Base-by-base conservation (phyloP, 192 early-diverging fungal species). In the Endogone sp. region DNA sequence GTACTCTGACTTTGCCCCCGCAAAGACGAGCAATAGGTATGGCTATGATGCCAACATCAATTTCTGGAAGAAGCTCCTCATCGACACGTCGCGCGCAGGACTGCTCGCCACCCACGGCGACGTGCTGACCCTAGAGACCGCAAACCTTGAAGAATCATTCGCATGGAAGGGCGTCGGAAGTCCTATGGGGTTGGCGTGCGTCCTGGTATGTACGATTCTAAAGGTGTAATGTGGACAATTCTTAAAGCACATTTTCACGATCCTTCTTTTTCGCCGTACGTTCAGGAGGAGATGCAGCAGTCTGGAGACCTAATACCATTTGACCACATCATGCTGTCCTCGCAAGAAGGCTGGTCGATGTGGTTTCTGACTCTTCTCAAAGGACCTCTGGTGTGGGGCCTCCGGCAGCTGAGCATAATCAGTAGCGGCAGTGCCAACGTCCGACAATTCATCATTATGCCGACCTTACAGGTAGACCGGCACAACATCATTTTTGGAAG, bases 1-100 rank as follows among this genome's bases (percentile, higher is more conserved):
- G 22, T 60, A 60, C 59, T 60, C 59, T 22, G 59, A 60, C 22
- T 60, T 60, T 22, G 59, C 59, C 10, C 59, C 59, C 6, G 27
- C 59, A 8, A 60, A 60, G 59, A 26, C 27, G 24, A 60, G 24
- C 59, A 60, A 60, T 22, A 23, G 24, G 10, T 60, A 26, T 10
- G 59, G 59, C 59, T 60, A 60, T 21, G 59, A 60, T 10, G 59
- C 59, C 8, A 60, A 60, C 22, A 22, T 60, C 22, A 22, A 6
- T 21, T 26, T 28, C 22, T 60, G 59, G 59, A 60, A 60, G 59
- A 60, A 23, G 24, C 27, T 23, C 24, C 59, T 60, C 59, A 60
- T 26, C 10, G 59, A 60, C 22, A 60, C 24, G 6, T 23, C 59
- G 10, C 59, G 27, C 27, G 24, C 22, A 23, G 59, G 59, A 6